Evolutionary conservation across 202 grass and related monocot genomes (phyloP), one percentile per base, ranked within the genome.

Genomic region (Hordeum pubiflorum): DNA sequence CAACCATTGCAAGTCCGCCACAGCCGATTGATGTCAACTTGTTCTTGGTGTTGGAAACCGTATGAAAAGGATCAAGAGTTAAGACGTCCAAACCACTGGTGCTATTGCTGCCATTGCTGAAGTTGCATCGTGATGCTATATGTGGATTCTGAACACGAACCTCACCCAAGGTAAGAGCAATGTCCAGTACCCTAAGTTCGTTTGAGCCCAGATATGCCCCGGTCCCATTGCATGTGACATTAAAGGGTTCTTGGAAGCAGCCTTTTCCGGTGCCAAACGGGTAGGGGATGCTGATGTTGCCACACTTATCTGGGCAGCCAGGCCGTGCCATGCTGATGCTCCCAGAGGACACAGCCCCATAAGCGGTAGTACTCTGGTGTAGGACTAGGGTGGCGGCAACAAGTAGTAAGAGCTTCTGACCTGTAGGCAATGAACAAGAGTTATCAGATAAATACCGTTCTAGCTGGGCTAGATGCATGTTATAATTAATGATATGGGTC

Each of bases 221-320:
- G 0, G 1, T 55, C 5, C 9, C 6, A 46, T 72, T 2, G 82
- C 82, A 84, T 7, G 0, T 27, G 15, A 84, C 58, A 1, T 6
- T 2, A 14, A 85, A 85, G 0, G 2, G 65, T 63, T 62, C 18
- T 9, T 10, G 36, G 52, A 54, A 71, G 54, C 64, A 85, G 10
- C 4, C 55, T 7, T 34, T 9, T 13, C 54, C 63, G 8, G 52
- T 71, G 27, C 82, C 82, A 12, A 85, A 85, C 0, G 78, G 78
- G 39, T 86, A 86, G 11, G 78, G 84, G 60, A 86, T 81, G 46
- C 27, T 76, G 20, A 86, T 0, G 10, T 41, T 23, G 12, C 84
- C 78, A 44, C 78, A 86, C 2, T 50, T 86, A 3, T 46, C n/a
- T 10, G 0, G 37, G 63, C 84, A 86, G 10, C 4, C 18, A 6